Conservation (phyloP, 768 basidiomycete genomes). For the Butyriboletus loyo region DNA sequence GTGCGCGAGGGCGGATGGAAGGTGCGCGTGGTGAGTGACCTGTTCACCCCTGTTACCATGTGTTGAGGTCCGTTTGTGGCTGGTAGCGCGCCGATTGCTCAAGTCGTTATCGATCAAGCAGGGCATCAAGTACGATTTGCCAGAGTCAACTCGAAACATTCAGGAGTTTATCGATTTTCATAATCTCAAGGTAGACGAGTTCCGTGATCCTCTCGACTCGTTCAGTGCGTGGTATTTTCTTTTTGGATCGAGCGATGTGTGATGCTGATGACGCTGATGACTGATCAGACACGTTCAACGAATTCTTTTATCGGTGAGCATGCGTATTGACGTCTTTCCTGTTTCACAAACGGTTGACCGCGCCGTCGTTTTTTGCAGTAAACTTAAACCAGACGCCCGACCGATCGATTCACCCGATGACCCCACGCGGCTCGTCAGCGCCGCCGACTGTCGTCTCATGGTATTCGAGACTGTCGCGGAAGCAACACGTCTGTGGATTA, state of each 20-base stretch:
- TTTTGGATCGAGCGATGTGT: background rate
- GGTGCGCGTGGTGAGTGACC: constrained; percentile 66
- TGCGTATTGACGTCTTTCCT: background rate
- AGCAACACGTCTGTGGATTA: constrained; percentile 93
- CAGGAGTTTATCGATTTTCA: constrained; percentile 88
- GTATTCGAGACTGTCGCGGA: constrained; percentile 82
- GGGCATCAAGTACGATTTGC: constrained; percentile 87
- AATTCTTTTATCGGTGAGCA: constrained; percentile 78
- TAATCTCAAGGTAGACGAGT: constrained; percentile 76
- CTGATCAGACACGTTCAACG: constrained; percentile 77
- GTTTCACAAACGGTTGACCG: background rate
- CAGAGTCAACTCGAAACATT: constrained; percentile 82
- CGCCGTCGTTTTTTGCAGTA: constrained; percentile 45
- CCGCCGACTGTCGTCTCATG: constrained; percentile 97
- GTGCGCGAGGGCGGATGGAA: constrained; percentile 85
- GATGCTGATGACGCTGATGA: background rate
- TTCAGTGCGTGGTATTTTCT: constrained; percentile 59
- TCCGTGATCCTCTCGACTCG: constrained; percentile 74
- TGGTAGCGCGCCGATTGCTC: constrained; percentile 58
- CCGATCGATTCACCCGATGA: constrained; percentile 72
- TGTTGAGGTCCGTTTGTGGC: constrained; percentile 40
- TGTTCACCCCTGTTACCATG: background rate
- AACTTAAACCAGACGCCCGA: constrained; percentile 80
- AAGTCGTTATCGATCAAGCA: constrained; percentile 92
- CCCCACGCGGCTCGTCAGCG: constrained; percentile 74